A percentile compares a stretch with the other conserved stretches of the same genome.
Evolutionary conservation across 108 stramenopile genomes (phyloP).

Genomic region (Fistulifera pelliculosa): DNA sequence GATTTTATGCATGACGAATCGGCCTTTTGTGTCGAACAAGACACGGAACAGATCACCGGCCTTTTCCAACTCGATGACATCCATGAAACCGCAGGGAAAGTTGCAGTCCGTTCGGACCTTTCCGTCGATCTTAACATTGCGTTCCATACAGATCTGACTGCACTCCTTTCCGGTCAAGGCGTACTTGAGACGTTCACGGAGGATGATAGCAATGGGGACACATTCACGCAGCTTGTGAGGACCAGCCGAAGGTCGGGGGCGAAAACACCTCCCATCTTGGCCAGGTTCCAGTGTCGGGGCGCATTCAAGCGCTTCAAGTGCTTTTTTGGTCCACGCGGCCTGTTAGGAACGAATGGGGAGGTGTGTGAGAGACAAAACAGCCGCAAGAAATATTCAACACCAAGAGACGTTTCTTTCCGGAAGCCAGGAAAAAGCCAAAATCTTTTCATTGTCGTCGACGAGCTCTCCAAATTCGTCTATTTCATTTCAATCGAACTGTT

Average conservation of each 20-base stretch:
- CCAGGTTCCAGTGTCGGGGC: conserved; percentile 98
- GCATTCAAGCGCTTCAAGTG: conserved; percentile 99
- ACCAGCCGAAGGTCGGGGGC: conserved; percentile 88
- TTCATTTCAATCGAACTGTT: too few species aligned
- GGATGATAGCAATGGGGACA: conserved; percentile 91
- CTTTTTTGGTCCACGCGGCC: conserved; percentile 97
- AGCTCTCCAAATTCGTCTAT: too few species aligned
- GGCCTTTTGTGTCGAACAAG: conserved; percentile 98
- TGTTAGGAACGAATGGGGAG: conserved; percentile 12
- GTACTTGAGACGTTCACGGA: conserved; percentile 99
- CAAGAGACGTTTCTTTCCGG: too few species aligned
- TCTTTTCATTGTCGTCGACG: too few species aligned
- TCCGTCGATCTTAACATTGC: conserved; percentile 94
- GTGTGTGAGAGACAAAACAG: neutral
- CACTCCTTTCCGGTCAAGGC: conserved; percentile 97
- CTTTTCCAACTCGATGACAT: conserved; percentile 93
- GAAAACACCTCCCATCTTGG: conserved; percentile 99
- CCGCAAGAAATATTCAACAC: too few species aligned
- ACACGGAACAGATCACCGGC: conserved; percentile 95
- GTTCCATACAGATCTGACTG: conserved; percentile 98
- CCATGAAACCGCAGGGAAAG: conserved; percentile 99
- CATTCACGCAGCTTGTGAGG: conserved; percentile 99
- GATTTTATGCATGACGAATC: conserved; percentile 93
- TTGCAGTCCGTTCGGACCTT: conserved; percentile 98
- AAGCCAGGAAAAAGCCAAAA: too few species aligned